phyloP scores from a whole-genome alignment of 768 basidiomycete genomes.

The Coprinopsis strossmayeri region DNA sequence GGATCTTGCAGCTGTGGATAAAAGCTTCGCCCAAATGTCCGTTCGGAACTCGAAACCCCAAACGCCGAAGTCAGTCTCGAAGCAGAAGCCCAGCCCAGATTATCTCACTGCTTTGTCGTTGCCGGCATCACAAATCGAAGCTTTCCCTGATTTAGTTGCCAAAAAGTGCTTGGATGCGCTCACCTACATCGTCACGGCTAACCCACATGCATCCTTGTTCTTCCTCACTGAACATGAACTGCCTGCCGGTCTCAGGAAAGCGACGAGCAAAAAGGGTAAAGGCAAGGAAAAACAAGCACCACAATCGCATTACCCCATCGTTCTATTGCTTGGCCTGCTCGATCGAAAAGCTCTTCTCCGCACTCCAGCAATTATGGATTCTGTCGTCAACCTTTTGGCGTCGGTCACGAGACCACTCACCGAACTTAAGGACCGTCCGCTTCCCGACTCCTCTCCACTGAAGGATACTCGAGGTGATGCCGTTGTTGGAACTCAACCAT shows the following conservation, averaged over 20 bases:
- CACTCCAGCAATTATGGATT: slow-evolving; percentile 89
- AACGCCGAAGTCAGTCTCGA: slow-evolving; percentile 56
- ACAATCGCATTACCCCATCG: slow-evolving; percentile 86
- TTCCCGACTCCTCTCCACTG: not conserved
- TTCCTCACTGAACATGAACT: slow-evolving; percentile 96
- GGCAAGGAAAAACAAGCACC: slow-evolving; percentile 85
- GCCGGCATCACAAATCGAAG: slow-evolving; percentile 59
- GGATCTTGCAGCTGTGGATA: slow-evolving; percentile 87
- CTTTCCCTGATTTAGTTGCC: slow-evolving; percentile 87
- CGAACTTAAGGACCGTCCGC: slow-evolving; percentile 43
- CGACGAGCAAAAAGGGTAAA: slow-evolving; percentile 80
- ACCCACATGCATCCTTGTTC: slow-evolving; percentile 81
- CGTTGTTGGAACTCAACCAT: not conserved
- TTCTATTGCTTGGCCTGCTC: slow-evolving; percentile 79
- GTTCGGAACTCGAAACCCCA: slow-evolving; percentile 50
- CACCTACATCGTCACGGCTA: slow-evolving; percentile 78
- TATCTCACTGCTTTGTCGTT: slow-evolving; percentile 42
- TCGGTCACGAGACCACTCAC: slow-evolving; percentile 82
- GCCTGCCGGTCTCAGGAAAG: slow-evolving; percentile 66
- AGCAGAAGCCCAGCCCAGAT: slow-evolving; percentile 60
- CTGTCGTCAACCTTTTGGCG: slow-evolving; percentile 81
- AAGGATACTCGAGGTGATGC: not conserved
- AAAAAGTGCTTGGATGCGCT: slow-evolving; percentile 93
- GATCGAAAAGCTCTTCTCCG: slow-evolving; percentile 82
- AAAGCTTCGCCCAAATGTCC: slow-evolving; percentile 89